Evolutionary conservation across 2,329 filamentous ascomycete species (phyloP).

Genomic region (Scortechinia acanthostroma): DNA sequence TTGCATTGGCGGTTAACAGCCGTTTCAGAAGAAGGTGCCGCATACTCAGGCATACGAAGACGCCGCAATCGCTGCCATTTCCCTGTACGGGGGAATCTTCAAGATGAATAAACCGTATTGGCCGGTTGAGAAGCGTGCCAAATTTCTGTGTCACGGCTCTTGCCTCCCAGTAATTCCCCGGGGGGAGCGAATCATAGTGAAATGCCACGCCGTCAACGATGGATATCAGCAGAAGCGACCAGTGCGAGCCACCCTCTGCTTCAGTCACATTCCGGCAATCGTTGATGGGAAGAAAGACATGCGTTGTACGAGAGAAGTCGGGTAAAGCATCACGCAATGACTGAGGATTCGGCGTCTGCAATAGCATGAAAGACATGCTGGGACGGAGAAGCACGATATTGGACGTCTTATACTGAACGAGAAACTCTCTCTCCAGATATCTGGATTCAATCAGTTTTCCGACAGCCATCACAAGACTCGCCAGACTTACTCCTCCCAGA

Average conservation of each 20-base stretch:
- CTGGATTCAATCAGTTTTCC: slow-evolving; percentile 29
- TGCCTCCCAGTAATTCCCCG: slow-evolving; percentile 71
- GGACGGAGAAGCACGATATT: slow-evolving; percentile 86
- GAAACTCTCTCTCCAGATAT: slow-evolving; percentile 83
- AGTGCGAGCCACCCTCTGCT: slow-evolving; percentile 88
- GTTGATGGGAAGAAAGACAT: slow-evolving; percentile 94
- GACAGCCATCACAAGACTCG: too few relatives aligned
- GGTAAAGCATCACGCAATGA: slow-evolving; percentile 65
- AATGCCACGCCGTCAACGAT: slow-evolving; percentile 86
- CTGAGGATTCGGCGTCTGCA: slow-evolving; percentile 58
- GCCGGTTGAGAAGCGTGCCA: slow-evolving; percentile 48
- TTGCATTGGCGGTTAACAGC: slow-evolving; percentile 70
- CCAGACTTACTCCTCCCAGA: slow-evolving; percentile 81
- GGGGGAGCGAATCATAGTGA: slow-evolving; percentile 85
- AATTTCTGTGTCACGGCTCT: slow-evolving; percentile 45
- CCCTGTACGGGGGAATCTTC: slow-evolving; percentile 83
- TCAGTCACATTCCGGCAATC: slow-evolving; percentile 70
- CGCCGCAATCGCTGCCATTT: slow-evolving; percentile 87
- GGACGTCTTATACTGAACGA: slow-evolving; percentile 72
- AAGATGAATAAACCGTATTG: slow-evolving; percentile 72
- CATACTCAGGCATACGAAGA: slow-evolving; percentile 95
- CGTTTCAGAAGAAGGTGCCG: slow-evolving; percentile 82
- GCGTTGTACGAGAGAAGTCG: slow-evolving; percentile 72
- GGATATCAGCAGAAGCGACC: slow-evolving; percentile 86
- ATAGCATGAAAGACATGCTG: slow-evolving; percentile 85